Percentiles rank a stretch among this genome's conserved stretches.
phyloP scores from a whole-genome alignment of 2,329 filamentous ascomycete genomes.

The Aspergillus aculeatinus region DNA sequence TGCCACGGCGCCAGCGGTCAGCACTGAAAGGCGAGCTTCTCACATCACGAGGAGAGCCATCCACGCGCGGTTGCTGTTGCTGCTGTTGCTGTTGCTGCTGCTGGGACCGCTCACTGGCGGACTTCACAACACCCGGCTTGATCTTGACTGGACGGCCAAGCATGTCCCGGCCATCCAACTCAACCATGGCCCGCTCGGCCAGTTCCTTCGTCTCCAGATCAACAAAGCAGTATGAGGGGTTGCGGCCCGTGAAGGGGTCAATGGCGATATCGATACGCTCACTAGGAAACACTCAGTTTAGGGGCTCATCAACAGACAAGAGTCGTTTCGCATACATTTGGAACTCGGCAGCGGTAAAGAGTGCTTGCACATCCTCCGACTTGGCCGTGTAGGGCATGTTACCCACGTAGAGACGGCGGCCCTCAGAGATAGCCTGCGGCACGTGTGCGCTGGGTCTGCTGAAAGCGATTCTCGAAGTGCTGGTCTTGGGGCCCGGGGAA shows the following conservation, averaged over 20 bases:
- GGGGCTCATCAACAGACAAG: constrained; percentile 1
- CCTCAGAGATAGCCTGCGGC: constrained; percentile 40
- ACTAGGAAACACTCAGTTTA: constrained; percentile 34
- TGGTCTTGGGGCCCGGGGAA: constrained; percentile 28
- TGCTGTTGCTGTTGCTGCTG: constrained; percentile 17
- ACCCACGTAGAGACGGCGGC: constrained; percentile 53
- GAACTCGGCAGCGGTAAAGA: constrained; percentile 47
- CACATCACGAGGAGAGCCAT: constrained; percentile 22
- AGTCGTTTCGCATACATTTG: constrained; percentile 30
- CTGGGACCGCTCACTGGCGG: constrained; percentile 31
- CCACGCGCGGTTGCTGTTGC: constrained; percentile 13
- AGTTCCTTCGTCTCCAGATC: constrained; percentile 60
- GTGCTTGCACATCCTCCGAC: constrained; percentile 48
- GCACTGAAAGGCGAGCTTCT: constrained; percentile 29
- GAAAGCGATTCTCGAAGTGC: constrained; percentile 33
- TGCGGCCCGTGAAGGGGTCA: constrained; percentile 66
- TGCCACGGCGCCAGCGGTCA: constrained; percentile 45
- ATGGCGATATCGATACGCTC: constrained; percentile 67
- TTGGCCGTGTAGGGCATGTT: constrained; percentile 58
- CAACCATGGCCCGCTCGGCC: constrained; percentile 58
- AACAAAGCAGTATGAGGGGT: constrained; percentile 74
- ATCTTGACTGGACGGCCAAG: constrained; percentile 62
- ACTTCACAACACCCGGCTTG: constrained; percentile 63
- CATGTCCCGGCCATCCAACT: constrained; percentile 56
- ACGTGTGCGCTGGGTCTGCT: constrained; percentile 32